Percentiles rank a stretch among this genome's conserved stretches.
phyloP scores from a whole-genome alignment of 106 monocot species.

The Allium fistulosum region DNA sequence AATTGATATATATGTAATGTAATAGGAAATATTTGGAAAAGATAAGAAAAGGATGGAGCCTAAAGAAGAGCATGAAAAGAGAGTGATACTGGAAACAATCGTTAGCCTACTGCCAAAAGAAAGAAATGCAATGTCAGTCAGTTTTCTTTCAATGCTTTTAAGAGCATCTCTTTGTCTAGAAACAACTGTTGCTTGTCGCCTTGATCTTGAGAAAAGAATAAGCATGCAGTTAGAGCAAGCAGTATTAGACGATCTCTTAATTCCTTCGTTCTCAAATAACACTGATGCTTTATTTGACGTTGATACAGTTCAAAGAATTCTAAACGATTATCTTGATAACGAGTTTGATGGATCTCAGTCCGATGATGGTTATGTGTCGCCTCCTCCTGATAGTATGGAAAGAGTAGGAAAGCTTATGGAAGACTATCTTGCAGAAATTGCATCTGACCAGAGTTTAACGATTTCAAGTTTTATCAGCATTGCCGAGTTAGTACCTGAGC shows the following conservation, averaged over 20 bases:
- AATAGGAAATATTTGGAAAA: conserved; percentile 70
- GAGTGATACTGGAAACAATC: conserved; percentile 70
- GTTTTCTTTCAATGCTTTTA: conserved; percentile 77
- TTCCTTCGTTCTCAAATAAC: conserved; percentile 51
- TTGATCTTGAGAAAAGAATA: conserved; percentile 81
- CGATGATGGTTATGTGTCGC: conserved; percentile 33
- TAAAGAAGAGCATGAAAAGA: conserved; percentile 76
- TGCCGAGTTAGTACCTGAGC: conserved; percentile 72
- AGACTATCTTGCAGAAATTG: conserved; percentile 73
- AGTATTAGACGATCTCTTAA: conserved; percentile 71
- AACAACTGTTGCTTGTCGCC: conserved; percentile 78
- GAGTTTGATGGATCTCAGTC: conserved; percentile 20
- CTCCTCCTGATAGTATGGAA: conserved; percentile 36
- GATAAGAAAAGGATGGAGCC: conserved; percentile 57
- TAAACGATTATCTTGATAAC: conserved; percentile 59
- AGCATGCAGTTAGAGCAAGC: conserved; percentile 66
- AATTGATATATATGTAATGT: conserved; percentile 1
- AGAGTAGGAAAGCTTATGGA: conserved; percentile 77
- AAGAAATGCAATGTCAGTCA: conserved; percentile 72
- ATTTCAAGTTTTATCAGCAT: conserved; percentile 54
- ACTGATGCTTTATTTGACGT: conserved; percentile 52
- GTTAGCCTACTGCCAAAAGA: conserved; percentile 74
- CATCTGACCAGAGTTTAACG: conserved; percentile 57
- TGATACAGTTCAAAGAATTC: conserved; percentile 68
- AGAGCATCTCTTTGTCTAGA: conserved; percentile 67